Conservation (phyloP, 2,329 filamentous ascomycete species). For the Rosellinia necatrix region DNA sequence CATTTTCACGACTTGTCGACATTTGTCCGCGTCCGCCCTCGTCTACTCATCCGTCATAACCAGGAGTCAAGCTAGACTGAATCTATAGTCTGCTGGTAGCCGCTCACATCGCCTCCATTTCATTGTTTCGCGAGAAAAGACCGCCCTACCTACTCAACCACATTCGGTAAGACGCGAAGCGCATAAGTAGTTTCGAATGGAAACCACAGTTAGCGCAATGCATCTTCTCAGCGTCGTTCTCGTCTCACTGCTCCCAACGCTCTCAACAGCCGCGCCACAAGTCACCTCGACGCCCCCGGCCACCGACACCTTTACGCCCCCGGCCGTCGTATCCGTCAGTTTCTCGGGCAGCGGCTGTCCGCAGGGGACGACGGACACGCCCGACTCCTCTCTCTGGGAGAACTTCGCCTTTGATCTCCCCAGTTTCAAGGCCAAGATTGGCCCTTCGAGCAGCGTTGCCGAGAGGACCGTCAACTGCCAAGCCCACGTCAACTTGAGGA, state of each 20-base stretch:
- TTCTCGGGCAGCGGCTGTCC: conserved; percentile 34
- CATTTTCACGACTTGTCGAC: neutral
- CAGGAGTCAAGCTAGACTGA: neutral
- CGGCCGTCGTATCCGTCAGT: conserved; percentile 23
- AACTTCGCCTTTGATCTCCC: conserved; percentile 28
- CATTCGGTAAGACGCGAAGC: too few species aligned
- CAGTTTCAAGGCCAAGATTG: conserved; percentile 25
- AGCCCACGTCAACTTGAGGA: conserved; percentile 26
- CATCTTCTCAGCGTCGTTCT: neutral
- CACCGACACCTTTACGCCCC: conserved; percentile 22
- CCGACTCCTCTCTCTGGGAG: conserved; percentile 20
- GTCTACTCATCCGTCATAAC: neutral
- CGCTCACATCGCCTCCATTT: neutral
- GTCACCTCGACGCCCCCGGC: neutral
- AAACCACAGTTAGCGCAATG: neutral
- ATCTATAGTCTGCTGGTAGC: neutral
- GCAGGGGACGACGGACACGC: conserved; percentile 21
- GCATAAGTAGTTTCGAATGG: too few species aligned
- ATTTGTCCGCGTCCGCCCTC: neutral
- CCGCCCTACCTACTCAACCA: too few species aligned
- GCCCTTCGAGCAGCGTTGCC: conserved; percentile 8
- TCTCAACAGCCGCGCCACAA: conserved; percentile 13
- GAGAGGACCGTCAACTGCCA: conserved; percentile 31
- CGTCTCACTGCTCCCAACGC: neutral
- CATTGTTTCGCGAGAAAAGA: too few species aligned